Base-by-base conservation (phyloP, 2,329 filamentous ascomycete genomes). In the Lojkania enalia region DNA sequence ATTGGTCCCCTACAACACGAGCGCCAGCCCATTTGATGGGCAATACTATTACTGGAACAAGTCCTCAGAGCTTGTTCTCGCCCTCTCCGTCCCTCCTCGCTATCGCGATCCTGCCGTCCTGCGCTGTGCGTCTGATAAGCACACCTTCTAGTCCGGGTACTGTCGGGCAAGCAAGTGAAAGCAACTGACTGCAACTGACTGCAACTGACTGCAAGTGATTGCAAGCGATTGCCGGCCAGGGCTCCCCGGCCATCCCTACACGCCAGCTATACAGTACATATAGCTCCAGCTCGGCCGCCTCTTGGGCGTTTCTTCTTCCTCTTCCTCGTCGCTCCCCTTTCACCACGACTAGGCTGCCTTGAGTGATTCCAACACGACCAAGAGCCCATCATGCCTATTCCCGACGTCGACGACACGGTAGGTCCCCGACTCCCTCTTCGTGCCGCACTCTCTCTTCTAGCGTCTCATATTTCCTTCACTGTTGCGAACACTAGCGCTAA, bases 331-430 rank as follows among this genome's bases (percentile, higher is more conserved):
- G 16, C 6, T 33, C 30, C 11, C 30, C 9, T 33, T 15, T 15
- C 7, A 15, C 7, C 30, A 9, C 9, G 14, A 33, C 6, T 15
- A 33, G 9, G n/a, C 14, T 33, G 30, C 30, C n/a, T n/a, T n/a
- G n/a, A n/a, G n/a, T n/a, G n/a, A n/a, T n/a, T n/a, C n/a, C n/a
- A n/a, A n/a, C n/a, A n/a, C n/a, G n/a, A n/a, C n/a, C n/a, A n/a
- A 33, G 11, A 33, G 30, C 30, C 30, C 30, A 33, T 12, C 30
- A 33, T 33, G 30, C 30, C 30, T 33, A 33, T 33, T n/a, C n/a
- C n/a, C 9, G 30, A 16, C 14, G 9, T 7, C 9, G 30, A 33
- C 30, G 30, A 33, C 30, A 16, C 7, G 6, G 30, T 33, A 27
- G 23, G 23, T 27, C 23, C n/a, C 23, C n/a, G 23, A 7, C 7